Conservation (phyloP, 2,329 filamentous ascomycete genomes). For the Hypoxylon rubiginosum region DNA sequence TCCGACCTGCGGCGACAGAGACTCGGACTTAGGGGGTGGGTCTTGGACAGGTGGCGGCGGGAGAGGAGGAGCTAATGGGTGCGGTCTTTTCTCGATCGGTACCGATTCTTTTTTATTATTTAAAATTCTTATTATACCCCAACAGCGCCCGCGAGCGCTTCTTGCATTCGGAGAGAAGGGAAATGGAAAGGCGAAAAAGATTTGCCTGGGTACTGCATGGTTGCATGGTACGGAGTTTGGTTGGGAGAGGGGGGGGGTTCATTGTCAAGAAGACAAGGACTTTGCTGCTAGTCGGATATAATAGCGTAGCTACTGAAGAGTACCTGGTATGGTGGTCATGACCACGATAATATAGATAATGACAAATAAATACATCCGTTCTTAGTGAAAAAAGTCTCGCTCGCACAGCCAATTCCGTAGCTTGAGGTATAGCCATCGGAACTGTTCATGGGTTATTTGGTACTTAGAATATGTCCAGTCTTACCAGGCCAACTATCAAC, state of each 20-base stretch:
- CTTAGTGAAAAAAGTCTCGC: no score
- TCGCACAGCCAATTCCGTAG: no score
- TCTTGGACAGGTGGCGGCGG: constrained; percentile 4
- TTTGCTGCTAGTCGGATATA: not conserved
- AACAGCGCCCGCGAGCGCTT: not conserved
- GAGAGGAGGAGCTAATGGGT: constrained; percentile 18
- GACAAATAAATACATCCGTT: no score
- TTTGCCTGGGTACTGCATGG: no score
- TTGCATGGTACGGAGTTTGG: constrained; percentile 8
- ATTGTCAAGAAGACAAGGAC: not conserved
- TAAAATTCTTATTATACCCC: constrained; percentile 2
- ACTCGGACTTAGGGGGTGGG: constrained; percentile 1
- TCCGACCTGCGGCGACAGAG: constrained; percentile 1
- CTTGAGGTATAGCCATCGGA: no score
- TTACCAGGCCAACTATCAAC: no score
- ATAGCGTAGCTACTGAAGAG: no score
- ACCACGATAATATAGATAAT: not conserved
- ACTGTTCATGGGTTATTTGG: no score
- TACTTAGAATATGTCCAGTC: no score
- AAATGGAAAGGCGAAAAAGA: not conserved
- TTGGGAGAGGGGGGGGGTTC: no score
- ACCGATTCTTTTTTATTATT: not conserved
- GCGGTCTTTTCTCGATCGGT: not conserved
- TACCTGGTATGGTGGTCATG: not conserved
- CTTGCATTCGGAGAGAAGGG: not conserved